phyloP scores from a whole-genome alignment of 768 basidiomycete genomes.

The Suillus spraguei region DNA sequence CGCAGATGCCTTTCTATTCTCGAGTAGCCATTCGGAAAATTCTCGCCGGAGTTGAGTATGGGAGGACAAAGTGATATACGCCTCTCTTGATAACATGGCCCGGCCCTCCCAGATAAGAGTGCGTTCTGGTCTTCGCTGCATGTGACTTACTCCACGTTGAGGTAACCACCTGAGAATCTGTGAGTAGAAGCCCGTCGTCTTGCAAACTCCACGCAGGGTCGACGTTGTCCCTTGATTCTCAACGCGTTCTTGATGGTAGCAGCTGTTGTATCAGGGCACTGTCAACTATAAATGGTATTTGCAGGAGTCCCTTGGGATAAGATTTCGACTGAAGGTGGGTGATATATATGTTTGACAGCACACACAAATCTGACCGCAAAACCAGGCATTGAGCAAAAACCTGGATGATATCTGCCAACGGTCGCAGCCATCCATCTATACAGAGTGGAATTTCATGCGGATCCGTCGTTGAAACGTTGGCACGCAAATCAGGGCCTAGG shows the following conservation, averaged over 20 bases:
- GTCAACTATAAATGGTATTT: constrained; percentile 9
- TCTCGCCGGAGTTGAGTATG: background rate
- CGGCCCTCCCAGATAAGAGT: background rate
- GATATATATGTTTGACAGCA: constrained; percentile 9
- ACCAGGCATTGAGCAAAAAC: constrained; percentile 15
- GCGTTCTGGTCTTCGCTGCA: constrained; percentile 13
- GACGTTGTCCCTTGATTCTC: constrained; percentile 4
- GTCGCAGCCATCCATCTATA: constrained; percentile 8
- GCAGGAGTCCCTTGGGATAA: background rate
- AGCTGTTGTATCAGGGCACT: constrained; percentile 5
- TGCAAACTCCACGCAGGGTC: constrained; percentile 16
- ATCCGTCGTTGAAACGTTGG: background rate
- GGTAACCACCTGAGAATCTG: constrained; percentile 16
- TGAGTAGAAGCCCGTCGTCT: constrained; percentile 11
- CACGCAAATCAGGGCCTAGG: background rate
- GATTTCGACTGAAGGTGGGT: background rate
- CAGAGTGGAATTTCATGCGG: background rate
- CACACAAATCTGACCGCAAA: constrained; percentile 12
- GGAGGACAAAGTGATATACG: constrained; percentile 6
- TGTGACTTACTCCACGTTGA: constrained; percentile 15
- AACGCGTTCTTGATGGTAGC: constrained; percentile 11
- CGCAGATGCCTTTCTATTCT: background rate
- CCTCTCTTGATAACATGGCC: constrained; percentile 12
- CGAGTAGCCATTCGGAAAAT: too few relatives aligned
- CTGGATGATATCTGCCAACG: constrained; percentile 9